phyloP scores from a whole-genome alignment of 495 filamentous ascomycete genomes.

The Neurospora sp. region DNA sequence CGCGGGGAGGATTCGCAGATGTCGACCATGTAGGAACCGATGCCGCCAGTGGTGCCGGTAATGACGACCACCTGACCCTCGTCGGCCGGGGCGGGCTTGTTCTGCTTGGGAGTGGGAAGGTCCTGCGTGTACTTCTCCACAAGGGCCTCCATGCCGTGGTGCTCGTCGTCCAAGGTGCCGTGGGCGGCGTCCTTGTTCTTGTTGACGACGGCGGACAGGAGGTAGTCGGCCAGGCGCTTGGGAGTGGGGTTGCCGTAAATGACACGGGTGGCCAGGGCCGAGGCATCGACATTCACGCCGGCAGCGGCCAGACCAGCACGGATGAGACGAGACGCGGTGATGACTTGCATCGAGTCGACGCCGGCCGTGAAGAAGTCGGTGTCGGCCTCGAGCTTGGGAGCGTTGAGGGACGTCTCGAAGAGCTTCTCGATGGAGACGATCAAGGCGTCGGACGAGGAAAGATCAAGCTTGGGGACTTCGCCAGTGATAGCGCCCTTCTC shows the following conservation, averaged over 20 bases:
- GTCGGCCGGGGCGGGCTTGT: constrained; percentile 25
- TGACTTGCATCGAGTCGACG: constrained; percentile 45
- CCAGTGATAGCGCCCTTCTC: neutral
- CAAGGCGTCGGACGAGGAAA: constrained; percentile 21
- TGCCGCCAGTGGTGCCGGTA: constrained; percentile 49
- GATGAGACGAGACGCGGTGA: constrained; percentile 29
- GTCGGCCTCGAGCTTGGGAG: constrained; percentile 22
- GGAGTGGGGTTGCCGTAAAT: constrained; percentile 33
- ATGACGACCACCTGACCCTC: constrained; percentile 39
- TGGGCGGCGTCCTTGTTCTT: constrained; percentile 7
- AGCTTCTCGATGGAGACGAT: constrained; percentile 24
- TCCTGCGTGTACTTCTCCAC: constrained; percentile 29
- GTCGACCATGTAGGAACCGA: constrained; percentile 49
- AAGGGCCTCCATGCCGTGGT: constrained; percentile 22
- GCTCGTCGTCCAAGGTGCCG: constrained; percentile 12
- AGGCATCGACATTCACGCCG: constrained; percentile 18
- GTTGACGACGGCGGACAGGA: constrained; percentile 11
- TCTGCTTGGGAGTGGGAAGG: constrained; percentile 14
- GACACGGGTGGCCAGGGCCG: constrained; percentile 23
- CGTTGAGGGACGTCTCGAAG: constrained; percentile 20
- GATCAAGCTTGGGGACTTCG: constrained; percentile 18
- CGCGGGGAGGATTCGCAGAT: constrained; percentile 23
- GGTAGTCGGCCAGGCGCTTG: constrained; percentile 22
- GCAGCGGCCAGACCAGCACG: constrained; percentile 21
- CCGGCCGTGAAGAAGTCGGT: constrained; percentile 35